Evolutionary conservation across 2,329 filamentous ascomycete species (phyloP), one percentile per base, ranked within the genome.

Genomic region (Fusarium napiforme): DNA sequence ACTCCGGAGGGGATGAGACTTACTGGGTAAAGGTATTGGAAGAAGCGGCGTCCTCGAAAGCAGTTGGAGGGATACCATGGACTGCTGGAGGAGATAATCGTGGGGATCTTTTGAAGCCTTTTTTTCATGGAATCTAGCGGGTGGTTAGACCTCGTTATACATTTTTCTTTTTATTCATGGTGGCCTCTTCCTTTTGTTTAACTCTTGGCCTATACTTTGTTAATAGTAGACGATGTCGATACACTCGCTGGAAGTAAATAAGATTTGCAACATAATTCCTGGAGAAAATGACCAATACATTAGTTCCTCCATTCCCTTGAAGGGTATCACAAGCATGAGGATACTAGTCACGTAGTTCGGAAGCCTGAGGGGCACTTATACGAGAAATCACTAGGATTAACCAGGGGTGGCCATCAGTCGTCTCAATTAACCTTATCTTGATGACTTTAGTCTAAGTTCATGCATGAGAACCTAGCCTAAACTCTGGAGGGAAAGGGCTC

Each of bases 171-270:
- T 64, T 65, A 36, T n/a, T 56, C 30, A 39, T 50, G 21, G 21
- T 36, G 32, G 45, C 57, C 36, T 55, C 30, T n/a, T 32, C 37
- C 26, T 15, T 64, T 60, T 63, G 42, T 60, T 64, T 42, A 49
- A 67, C 43, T 45, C 37, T 42, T 73, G 62, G 62, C 72, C 67
- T 77, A 78, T 78, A 78, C 65, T 63, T 64, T 71, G 61, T 77
- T 78, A 77, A 78, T 78, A 57, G 67, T 75, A 77, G 71, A 73
- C 63, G 65, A 77, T 46, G 63, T 72, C 69, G 21, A 71, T 73
- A 73, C 60, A 66, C 67, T 78, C 75, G 69, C 66, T 78, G 66
- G 69, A 73, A 75, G 59, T 70, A 50, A 75, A 61, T 37, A 60
- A 72, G 49, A 65, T 49, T 69, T 56, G 57, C 40, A 59, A 56